Percentiles rank a stretch among this genome's conserved stretches.
These are phyloP conservation scores for Eucalyptus leucophloia DNA, from an alignment of 345 rosid species.

Conservation along the genomic window DNA sequence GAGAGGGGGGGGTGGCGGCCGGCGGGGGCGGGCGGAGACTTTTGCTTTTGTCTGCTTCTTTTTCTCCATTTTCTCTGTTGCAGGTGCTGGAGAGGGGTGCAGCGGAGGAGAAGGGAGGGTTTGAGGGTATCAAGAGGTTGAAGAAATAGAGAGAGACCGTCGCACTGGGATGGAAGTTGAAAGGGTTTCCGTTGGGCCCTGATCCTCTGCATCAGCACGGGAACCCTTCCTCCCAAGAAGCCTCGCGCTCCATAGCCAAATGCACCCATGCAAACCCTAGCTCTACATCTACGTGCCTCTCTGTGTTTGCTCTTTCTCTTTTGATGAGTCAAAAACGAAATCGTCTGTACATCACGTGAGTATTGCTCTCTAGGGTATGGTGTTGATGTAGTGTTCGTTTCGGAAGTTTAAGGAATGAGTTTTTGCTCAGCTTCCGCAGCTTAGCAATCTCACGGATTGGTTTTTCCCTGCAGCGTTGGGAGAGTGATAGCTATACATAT, in stretches of 20 bases:
- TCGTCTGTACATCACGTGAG: neutral
- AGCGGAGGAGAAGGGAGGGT: neutral
- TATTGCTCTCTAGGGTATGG: neutral
- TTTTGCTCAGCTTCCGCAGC: neutral
- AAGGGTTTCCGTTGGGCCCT: slow-evolving; percentile 31
- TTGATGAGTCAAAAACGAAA: neutral
- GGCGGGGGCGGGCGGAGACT: neutral
- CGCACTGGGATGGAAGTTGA: slow-evolving; percentile 2
- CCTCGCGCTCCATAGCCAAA: neutral
- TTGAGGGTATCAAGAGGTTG: neutral
- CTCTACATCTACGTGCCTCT: neutral
- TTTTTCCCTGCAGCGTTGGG: neutral
- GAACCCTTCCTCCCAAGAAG: slow-evolving; percentile 13
- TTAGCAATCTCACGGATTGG: neutral
- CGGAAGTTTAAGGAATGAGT: neutral
- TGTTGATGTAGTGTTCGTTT: neutral
- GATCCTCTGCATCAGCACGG: slow-evolving; percentile 37
- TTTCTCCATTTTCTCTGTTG: neutral
- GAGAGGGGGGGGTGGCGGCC: neutral
- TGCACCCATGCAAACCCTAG: neutral
- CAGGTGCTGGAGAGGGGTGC: neutral
- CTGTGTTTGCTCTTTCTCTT: neutral
- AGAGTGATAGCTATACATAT: neutral
- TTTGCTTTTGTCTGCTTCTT: neutral
- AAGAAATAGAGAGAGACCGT: neutral